phyloP scores from a whole-genome alignment of 176 grass and related monocot genomes.

The Cenchrus fungigraminus region DNA sequence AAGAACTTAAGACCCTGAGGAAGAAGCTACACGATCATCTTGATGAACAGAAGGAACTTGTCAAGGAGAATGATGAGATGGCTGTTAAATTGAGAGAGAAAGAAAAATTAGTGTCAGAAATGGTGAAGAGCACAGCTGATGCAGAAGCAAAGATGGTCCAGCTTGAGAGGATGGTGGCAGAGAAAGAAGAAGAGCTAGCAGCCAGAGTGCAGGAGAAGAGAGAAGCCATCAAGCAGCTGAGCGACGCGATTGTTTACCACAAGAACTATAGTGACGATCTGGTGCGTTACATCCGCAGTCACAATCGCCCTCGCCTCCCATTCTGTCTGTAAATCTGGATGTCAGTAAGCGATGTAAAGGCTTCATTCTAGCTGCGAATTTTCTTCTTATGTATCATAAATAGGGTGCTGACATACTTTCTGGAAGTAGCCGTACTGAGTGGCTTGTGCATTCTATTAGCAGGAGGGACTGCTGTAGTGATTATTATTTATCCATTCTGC shows the following conservation, averaged over 20 bases:
- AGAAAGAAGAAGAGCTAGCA: constrained; percentile 64
- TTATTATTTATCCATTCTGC: not conserved
- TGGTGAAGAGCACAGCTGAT: constrained; percentile 26
- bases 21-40: constrained; percentile 50
- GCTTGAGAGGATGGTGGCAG: constrained; percentile 58
- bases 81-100: constrained; percentile 42
- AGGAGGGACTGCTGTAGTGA: not conserved
- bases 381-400: constrained; percentile 22
- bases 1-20: constrained; percentile 58
- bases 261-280: constrained; percentile 70
- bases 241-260: constrained; percentile 77
- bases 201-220: constrained; percentile 78
- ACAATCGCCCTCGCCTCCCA: constrained; percentile 44
- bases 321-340: constrained; percentile 55
- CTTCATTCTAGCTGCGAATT: constrained; percentile 1
- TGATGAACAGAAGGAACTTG: constrained; percentile 58
- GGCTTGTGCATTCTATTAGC: constrained; percentile 32
- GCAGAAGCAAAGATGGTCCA: constrained; percentile 45
- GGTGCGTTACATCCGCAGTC: constrained; percentile 47
- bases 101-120: constrained; percentile 43
- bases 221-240: constrained; percentile 92
- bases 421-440: constrained; percentile 8
- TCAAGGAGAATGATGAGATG: constrained; percentile 43
- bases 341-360: constrained; percentile 42
- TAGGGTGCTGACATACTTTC: not conserved